phyloP scores from a whole-genome alignment of 306 rosid genomes.

The Canavalia gladiata region DNA sequence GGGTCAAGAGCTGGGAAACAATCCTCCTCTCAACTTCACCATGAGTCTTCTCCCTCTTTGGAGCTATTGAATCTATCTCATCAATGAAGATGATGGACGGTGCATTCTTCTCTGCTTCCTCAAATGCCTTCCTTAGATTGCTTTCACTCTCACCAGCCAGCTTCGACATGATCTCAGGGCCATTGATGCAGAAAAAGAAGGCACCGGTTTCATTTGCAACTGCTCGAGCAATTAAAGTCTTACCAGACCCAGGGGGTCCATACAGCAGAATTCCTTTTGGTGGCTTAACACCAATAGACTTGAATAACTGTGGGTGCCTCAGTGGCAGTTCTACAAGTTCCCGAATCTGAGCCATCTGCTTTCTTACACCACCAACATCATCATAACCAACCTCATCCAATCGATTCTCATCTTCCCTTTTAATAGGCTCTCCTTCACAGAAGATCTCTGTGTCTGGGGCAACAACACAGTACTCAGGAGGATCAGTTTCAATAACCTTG shows the following conservation, averaged over 20 bases:
- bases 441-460: slow-evolving; percentile 98
- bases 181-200: slow-evolving; percentile 97
- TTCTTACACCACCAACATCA: slow-evolving; percentile 96
- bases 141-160: slow-evolving; percentile 98
- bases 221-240: slow-evolving; percentile 92
- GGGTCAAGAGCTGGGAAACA: slow-evolving; percentile 96
- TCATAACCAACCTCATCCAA: slow-evolving; percentile 98
- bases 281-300: slow-evolving; percentile 97
- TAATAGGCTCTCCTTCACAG: slow-evolving; percentile 95
- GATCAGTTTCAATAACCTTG: slow-evolving; percentile 97
- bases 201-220: slow-evolving; percentile 99
- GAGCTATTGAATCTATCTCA: slow-evolving; percentile 97
- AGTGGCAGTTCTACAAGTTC: slow-evolving; percentile 90
- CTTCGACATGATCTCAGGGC: slow-evolving; percentile 97
- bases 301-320: slow-evolving; percentile 96
- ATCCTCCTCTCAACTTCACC: slow-evolving; percentile 99
- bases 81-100: slow-evolving; percentile 96
- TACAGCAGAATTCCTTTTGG: slow-evolving; percentile 92
- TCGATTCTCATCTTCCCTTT: slow-evolving; percentile 93
- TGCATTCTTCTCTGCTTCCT: slow-evolving; percentile 99
- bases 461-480: slow-evolving; percentile 92
- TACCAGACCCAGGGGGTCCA: slow-evolving; percentile 97
- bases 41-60: slow-evolving; percentile 96
- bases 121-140: slow-evolving; percentile 96
- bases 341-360: slow-evolving; percentile 98